Evolutionary conservation across 2,329 filamentous ascomycete species (phyloP).

Genomic region (Pseudopithomyces chartarum): DNA sequence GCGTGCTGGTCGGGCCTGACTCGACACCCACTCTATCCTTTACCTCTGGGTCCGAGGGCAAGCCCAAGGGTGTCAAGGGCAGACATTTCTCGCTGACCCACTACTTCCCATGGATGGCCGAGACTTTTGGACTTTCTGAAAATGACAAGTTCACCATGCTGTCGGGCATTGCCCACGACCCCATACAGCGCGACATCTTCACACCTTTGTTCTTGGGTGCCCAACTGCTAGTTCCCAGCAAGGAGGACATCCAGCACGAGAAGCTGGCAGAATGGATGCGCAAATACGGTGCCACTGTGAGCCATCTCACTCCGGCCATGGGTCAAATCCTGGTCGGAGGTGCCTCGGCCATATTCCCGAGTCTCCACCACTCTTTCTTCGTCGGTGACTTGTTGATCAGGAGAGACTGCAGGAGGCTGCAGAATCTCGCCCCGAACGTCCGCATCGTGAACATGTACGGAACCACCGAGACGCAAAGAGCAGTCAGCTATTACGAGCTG

Average conservation of each 20-base stretch:
- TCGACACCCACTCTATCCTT: conserved; percentile 73
- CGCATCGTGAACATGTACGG: conserved; percentile 87
- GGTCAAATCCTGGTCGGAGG: conserved; percentile 91
- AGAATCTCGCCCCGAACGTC: conserved; percentile 74
- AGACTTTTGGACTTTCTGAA: conserved; percentile 75
- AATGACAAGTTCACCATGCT: conserved; percentile 81
- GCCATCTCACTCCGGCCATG: conserved; percentile 95
- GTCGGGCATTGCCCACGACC: conserved; percentile 78
- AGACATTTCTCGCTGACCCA: conserved; percentile 84
- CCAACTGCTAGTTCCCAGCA: conserved; percentile 75
- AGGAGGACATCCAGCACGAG: conserved; percentile 86
- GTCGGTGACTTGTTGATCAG: conserved; percentile 90
- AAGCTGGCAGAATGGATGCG: conserved; percentile 87
- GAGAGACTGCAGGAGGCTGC: conserved; percentile 77
- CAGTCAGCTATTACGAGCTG: conserved; percentile 83
- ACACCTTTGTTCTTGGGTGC: conserved; percentile 88
- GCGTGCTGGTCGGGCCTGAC: conserved; percentile 84
- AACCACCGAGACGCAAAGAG: conserved; percentile 81
- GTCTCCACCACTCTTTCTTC: conserved; percentile 81
- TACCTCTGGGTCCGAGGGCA: conserved; percentile 71
- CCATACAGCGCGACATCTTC: conserved; percentile 76
- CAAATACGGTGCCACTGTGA: conserved; percentile 74
- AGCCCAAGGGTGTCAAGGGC: conserved; percentile 85
- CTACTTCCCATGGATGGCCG: conserved; percentile 93
- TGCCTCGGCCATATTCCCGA: conserved; percentile 75